Evolutionary conservation across 2,329 filamentous ascomycete species (phyloP).

Genomic region (Fusarium guadeloupense): DNA sequence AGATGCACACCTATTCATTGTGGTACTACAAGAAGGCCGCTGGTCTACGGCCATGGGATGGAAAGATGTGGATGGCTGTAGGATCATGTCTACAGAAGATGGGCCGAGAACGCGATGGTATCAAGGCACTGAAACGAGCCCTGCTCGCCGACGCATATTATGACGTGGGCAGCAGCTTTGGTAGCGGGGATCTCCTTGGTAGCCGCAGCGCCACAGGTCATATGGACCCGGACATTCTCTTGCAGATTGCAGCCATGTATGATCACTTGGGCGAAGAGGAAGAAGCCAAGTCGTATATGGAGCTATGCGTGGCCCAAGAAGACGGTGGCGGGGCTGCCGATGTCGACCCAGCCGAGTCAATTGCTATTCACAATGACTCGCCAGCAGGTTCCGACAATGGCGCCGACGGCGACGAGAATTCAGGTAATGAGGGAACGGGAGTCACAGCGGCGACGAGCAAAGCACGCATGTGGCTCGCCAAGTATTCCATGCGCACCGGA

Average conservation of each 20-base stretch:
- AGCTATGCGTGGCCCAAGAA: conserved; percentile 92
- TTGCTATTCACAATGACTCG: conserved; percentile 66
- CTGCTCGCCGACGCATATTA: conserved; percentile 89
- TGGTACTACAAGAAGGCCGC: conserved; percentile 99
- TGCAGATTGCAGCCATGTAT: conserved; percentile 90
- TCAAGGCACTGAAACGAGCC: conserved; percentile 93
- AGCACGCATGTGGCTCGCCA: conserved; percentile 92
- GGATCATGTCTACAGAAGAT: conserved; percentile 92
- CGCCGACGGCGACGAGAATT: conserved; percentile 47
- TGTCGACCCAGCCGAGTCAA: conserved; percentile 57
- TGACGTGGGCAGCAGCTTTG: conserved; percentile 68
- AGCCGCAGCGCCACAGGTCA: conserved; percentile 63
- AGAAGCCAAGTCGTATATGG: conserved; percentile 93
- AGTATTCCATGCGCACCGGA: conserved; percentile 77
- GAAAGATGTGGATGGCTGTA: conserved; percentile 99
- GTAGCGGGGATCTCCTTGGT: conserved; percentile 57
- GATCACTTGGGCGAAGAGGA: conserved; percentile 80
- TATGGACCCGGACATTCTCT: conserved; percentile 88
- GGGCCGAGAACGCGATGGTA: conserved; percentile 85
- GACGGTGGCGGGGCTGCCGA: conserved; percentile 68
- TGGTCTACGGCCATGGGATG: conserved; percentile 91
- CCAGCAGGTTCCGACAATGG: conserved; percentile 52
- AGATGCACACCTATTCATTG: conserved; percentile 96
- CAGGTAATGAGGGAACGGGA: conserved; percentile 70
- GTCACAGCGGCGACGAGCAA: conserved; percentile 93